Base-by-base conservation (phyloP, 306 rosid genomes). In the Ziziphus jujuba region DNA sequence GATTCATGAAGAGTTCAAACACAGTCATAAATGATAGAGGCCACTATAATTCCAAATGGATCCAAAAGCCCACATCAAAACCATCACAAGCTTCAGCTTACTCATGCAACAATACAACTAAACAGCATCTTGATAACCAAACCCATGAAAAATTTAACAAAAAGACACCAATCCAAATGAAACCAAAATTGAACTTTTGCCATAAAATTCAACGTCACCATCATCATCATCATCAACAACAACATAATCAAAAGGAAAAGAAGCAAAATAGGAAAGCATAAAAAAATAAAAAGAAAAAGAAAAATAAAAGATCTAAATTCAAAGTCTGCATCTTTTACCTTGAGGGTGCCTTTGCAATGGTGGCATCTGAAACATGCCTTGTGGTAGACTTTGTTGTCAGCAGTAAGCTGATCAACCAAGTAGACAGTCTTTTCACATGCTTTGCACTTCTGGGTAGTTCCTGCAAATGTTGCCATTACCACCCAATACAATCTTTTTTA, bases 341-440 rank as follows among this genome's bases (percentile, higher is more conserved):
- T 90, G 79, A 93, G 97, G 75, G 97, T 90, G 52, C 96, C 88
- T 79, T 90, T 93, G 86, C 99, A 93, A 72, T 93, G 99, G 77
- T 88, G 95, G 73, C 99, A 93, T 77, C 86, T 90, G 77, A 93
- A 93, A 77, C 99, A 93, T 34, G 89, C 87, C 67, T 87, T 90
- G 77, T 93, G 99, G 62, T 86, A 93, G 70, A 85, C 88, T 73
- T 80, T 90, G 80, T 72, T 74, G 61, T 93, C 99, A 80, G 96
- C 92, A 72, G 89, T 83, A 6, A 86, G 96, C 79, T 93, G 83
- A 77, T 90, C 99, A 79, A 93, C 89, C 78, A 84, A 82, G 52
- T 93, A 93, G 1, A 90, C 99, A 23, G 89, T 93, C 83, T 93
- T 90, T 24, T 88, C 95, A 83, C 99, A 93, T n/a, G 77, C 90